A percentile compares a stretch with the other conserved stretches of the same genome.
Conservation (phyloP, 2,329 filamentous ascomycete genomes). For the Laburnicola sp. region DNA sequence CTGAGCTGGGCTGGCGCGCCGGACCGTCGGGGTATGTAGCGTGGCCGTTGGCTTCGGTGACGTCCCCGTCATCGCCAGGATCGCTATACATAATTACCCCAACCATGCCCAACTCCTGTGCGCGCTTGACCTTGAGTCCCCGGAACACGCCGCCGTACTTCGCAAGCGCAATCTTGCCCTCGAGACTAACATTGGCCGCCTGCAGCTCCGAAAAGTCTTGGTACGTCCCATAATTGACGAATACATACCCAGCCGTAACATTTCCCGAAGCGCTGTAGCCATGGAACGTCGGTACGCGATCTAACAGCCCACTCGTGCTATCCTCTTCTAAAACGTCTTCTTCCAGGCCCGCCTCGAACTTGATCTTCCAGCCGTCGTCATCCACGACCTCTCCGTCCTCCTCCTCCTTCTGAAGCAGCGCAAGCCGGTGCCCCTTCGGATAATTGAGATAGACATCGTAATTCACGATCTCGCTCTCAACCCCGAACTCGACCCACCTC, state of each 20-base stretch:
- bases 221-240: constrained; percentile 88
- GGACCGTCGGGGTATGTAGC: constrained; percentile 82
- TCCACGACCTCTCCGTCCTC: constrained; percentile 19
- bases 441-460: constrained; percentile 59
- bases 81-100: constrained; percentile 85
- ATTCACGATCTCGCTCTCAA: constrained; percentile 51
- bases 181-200: constrained; percentile 71
- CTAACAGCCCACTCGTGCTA: constrained; percentile 69
- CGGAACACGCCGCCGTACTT: constrained; percentile 88
- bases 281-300: constrained; percentile 87
- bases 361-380: constrained; percentile 58
- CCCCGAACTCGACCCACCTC: constrained; percentile 54
- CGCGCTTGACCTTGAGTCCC: constrained; percentile 88
- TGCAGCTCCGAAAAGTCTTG: constrained; percentile 81
- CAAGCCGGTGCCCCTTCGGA: constrained; percentile 52
- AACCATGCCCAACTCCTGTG: constrained; percentile 86
- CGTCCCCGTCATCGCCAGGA: constrained; percentile 82
- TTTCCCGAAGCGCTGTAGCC: constrained; percentile 93
- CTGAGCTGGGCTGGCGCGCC: constrained; percentile 82
- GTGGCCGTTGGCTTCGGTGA: constrained; percentile 80
- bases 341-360: constrained; percentile 78
- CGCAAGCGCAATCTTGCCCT: constrained; percentile 83
- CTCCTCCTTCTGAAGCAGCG: constrained; percentile 59
- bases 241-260: constrained; percentile 84
- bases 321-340: constrained; percentile 87